Evolutionary conservation across 1,139 yeast species (phyloP), one percentile per base, ranked within the genome.

Genomic region (Debaryomycetaceae sp.): DNA sequence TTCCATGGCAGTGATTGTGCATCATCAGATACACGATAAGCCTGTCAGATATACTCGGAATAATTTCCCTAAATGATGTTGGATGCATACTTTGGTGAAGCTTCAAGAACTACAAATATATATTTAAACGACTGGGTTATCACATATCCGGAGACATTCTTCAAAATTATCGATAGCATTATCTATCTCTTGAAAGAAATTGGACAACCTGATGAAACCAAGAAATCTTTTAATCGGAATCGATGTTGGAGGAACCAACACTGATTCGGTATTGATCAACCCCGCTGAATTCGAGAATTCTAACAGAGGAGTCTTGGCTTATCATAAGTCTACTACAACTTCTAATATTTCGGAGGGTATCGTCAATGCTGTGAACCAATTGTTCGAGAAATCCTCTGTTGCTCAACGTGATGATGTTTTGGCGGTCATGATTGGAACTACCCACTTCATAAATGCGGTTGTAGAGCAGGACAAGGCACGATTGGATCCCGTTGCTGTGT

Each of bases 231-330:
- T 54, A 23, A 66, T 73, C 40, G 78, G 78, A 20, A 70, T 73
- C 22, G 78, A 73, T 53, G 78, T 74, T 36, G 78, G 78, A 20
- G 78, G 80, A 13, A 75, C 80, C 30, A 74, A 75, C 55, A 72
- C 78, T 3, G 80, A 75, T 48, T 63, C 74, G 20, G 79, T 75
- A 17, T 54, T 75, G 17, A 43, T 75, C 11, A 70, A 74, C 42
- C 73, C 76, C 0, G 42, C 52, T 6, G 41, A 48, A 22, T 56
- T 53, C 36, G 48, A 55, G 9, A 44, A 49, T 2, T 51, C 45
- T 49, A 20, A 52, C 45, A 48, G 65, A 42, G 68, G 72, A 1
- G 69, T 75, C 1, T 30, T 73, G 11, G 57, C 72, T 4, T 72
- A 68, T 68, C 63, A 70, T 48, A 75, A 75, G 49, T 59, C 71